Evolutionary conservation across 805 yeast genomes (phyloP).

Genomic region (Saitoella complicata): DNA sequence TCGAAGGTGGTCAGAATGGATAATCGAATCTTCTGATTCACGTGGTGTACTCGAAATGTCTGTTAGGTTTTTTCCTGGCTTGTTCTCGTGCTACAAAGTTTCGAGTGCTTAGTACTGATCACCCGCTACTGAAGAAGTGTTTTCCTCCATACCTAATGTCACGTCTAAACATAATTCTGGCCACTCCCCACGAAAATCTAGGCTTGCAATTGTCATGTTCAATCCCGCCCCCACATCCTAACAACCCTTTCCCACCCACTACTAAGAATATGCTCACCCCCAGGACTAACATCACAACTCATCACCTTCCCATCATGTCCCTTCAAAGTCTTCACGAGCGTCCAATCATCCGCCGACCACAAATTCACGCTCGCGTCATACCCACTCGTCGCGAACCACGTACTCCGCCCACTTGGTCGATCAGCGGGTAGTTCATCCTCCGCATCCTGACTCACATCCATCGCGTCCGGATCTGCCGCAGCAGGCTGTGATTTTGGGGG

Average conservation of each 20-base stretch:
- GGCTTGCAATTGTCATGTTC: not conserved
- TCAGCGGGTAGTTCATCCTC: constrained; percentile 21
- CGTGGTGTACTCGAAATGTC: no score
- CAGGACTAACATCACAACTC: constrained; percentile 38
- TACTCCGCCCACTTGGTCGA: constrained; percentile 13
- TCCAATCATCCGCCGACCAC: constrained; percentile 62
- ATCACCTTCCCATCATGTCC: constrained; percentile 57
- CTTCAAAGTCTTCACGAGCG: constrained; percentile 32
- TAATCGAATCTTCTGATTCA: no score
- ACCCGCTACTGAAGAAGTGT: no score
- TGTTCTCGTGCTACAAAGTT: no score
- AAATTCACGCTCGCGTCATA: constrained; percentile 55
- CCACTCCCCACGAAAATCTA: no score
- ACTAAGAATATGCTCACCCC: constrained; percentile 33
- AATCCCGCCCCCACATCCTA: constrained; percentile 36
- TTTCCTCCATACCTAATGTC: no score
- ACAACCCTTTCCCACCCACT: constrained; percentile 79
- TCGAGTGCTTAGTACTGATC: no score
- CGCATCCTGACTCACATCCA: constrained; percentile 9
- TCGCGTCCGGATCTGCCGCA: not conserved
- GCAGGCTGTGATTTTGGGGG: constrained; percentile 3
- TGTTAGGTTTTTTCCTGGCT: no score
- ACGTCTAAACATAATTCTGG: no score
- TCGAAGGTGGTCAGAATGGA: no score
- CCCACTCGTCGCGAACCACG: constrained; percentile 41